These are phyloP conservation scores for Rhodotorula sp. DNA, from an alignment of 1,284 basidiomycete genomes.

Conservation along the genomic window DNA sequence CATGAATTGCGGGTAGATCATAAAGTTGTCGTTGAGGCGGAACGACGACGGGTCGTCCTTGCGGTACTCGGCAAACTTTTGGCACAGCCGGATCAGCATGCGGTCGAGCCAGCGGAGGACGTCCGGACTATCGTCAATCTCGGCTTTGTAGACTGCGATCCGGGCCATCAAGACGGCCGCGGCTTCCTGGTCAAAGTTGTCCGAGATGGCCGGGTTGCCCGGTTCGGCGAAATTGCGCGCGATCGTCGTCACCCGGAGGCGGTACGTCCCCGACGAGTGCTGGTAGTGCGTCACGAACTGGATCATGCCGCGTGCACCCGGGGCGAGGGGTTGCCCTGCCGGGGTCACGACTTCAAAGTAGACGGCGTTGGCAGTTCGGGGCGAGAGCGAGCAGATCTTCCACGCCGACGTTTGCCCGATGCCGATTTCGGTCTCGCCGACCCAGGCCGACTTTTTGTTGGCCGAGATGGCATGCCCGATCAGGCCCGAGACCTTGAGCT, in stretches of 20 bases:
- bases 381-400: constrained; percentile 91
- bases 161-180: constrained; percentile 98
- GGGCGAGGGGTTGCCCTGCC: constrained; percentile 89
- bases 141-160: constrained; percentile 98
- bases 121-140: constrained; percentile 97
- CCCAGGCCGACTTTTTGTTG: constrained; percentile 92
- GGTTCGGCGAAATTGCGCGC: constrained; percentile 97
- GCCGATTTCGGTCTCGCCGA: constrained; percentile 98
- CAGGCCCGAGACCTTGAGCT: constrained; percentile 95
- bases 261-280: constrained; percentile 89
- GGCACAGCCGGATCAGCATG: constrained; percentile 97
- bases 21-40: constrained; percentile 90
- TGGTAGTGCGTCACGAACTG: constrained; percentile 99
- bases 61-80: constrained; percentile 98
- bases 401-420: constrained; percentile 99
- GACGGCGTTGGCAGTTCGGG: constrained; percentile 82
- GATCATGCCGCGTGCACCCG: constrained; percentile 89
- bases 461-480: constrained; percentile 97
- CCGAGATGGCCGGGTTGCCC: constrained; percentile 86
- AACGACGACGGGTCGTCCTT: constrained; percentile 97
- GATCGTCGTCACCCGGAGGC: constrained; percentile 92
- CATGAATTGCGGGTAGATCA: constrained; percentile 99
- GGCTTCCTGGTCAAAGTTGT: constrained; percentile 96
- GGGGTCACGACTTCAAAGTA: constrained; percentile 99
- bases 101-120: constrained; percentile 96